Percentiles rank a stretch among this genome's conserved stretches.
phyloP scores from a whole-genome alignment of 176 grass and related monocot species.

The Lolium perenne region DNA sequence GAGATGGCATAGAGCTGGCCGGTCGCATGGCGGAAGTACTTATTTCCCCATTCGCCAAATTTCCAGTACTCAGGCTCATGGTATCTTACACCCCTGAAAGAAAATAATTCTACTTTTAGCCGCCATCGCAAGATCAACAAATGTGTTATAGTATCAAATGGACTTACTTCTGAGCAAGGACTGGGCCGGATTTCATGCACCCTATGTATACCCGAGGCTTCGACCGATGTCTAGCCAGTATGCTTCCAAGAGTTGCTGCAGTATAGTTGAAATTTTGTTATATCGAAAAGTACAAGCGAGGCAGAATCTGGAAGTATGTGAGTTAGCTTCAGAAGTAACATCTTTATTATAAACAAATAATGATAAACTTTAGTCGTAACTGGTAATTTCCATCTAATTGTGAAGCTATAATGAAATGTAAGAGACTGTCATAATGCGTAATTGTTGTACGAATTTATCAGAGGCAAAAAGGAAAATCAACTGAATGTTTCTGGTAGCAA shows the following conservation, averaged over 20 bases:
- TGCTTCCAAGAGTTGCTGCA: conserved; percentile 86
- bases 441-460: neutral
- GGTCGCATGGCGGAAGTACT: conserved; percentile 61
- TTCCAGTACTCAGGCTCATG: conserved; percentile 77
- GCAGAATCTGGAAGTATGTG: neutral
- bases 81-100: conserved; percentile 56
- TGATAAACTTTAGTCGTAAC: neutral
- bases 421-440: neutral
- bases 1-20: conserved; percentile 68
- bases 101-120: neutral
- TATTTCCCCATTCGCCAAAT: conserved; percentile 68
- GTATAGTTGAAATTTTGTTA: neutral
- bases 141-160: neutral
- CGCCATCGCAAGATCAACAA: neutral
- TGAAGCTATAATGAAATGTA: neutral
- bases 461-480: neutral
- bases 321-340: neutral
- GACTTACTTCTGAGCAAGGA: conserved; percentile 91
- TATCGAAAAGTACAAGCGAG: neutral
- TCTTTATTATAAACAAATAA: neutral
- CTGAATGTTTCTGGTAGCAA: neutral
- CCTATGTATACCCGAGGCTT: conserved; percentile 85
- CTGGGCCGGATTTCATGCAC: conserved; percentile 96
- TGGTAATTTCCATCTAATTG: neutral
- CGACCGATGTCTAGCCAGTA: conserved; percentile 63